Evolutionary conservation across 2,329 filamentous ascomycete species (phyloP).

Genomic region (Fusarium bactridioides): DNA sequence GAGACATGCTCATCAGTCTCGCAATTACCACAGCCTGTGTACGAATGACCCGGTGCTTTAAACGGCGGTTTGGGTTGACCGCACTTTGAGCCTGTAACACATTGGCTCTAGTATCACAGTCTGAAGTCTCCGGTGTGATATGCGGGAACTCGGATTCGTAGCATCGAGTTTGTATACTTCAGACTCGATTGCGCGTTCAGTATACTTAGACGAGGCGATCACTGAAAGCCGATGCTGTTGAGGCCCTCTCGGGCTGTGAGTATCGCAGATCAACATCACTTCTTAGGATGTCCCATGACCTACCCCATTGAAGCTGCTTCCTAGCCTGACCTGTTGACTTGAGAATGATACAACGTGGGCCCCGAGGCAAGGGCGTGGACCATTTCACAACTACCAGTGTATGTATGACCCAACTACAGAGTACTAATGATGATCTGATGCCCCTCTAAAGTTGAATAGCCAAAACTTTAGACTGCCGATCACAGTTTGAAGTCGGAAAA

Average conservation of each 20-base stretch:
- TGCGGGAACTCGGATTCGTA: background rate
- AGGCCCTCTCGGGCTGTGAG: background rate
- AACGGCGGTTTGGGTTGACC: background rate
- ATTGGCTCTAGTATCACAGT: conserved; percentile 7
- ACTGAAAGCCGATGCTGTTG: background rate
- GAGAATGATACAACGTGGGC: background rate
- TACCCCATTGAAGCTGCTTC: background rate
- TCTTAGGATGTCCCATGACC: background rate
- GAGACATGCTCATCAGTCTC: background rate
- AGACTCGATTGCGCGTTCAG: background rate
- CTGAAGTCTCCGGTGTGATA: conserved; percentile 15
- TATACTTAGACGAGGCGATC: background rate
- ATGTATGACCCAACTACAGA: background rate
- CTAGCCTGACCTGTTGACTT: background rate
- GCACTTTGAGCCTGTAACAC: background rate
- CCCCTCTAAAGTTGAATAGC: background rate
- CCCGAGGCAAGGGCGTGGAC: background rate
- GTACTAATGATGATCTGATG: conserved; percentile 3
- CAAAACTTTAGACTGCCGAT: conserved; percentile 10
- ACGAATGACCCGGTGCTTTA: background rate
- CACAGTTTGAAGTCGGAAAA: background rate
- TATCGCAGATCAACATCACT: conserved; percentile 5
- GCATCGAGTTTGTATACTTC: background rate
- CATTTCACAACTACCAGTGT: background rate
- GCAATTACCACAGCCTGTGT: no score